Percentiles rank a stretch among this genome's conserved stretches.
Conservation (phyloP, 2,329 filamentous ascomycete species). For the Botryosphaeria agaves region DNA sequence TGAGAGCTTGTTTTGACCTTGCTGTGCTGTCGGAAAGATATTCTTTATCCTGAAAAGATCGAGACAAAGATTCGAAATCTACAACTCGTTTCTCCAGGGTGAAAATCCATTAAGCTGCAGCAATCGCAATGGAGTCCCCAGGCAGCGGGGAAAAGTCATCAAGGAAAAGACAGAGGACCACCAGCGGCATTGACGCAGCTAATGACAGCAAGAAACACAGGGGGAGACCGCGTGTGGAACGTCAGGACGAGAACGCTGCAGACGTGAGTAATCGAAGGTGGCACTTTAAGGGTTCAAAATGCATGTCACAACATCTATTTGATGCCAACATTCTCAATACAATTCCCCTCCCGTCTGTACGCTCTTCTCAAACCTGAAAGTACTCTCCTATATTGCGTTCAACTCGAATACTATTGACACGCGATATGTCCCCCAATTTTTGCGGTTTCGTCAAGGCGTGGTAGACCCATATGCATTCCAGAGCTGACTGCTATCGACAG, state of each 20-base stretch:
- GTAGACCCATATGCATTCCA: not conserved
- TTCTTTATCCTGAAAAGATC: no score
- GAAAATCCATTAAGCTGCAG: no score
- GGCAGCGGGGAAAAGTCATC: slow-evolving; percentile 14
- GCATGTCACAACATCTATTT: slow-evolving; percentile 3
- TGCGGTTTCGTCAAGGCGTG: not conserved
- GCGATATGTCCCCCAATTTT: not conserved
- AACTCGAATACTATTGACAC: not conserved
- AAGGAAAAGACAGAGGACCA: slow-evolving; percentile 15
- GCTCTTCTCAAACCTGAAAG: no score
- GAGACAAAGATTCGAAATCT: no score
- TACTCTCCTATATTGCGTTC: not conserved
- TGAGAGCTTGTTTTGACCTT: no score
- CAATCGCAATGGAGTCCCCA: slow-evolving; percentile 11
- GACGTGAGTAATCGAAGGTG: slow-evolving; percentile 43
- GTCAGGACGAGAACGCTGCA: slow-evolving; percentile 59
- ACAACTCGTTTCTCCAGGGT: no score
- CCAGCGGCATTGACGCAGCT: slow-evolving; percentile 8
- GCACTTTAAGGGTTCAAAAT: slow-evolving; percentile 1
- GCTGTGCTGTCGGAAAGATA: no score
- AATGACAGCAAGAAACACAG: slow-evolving; percentile 35
- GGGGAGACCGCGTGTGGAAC: slow-evolving; percentile 58
- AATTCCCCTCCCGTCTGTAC: no score
- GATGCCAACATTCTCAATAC: no score
- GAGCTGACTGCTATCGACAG: slow-evolving; percentile 21